Evolutionary conservation across 2,329 filamentous ascomycete species (phyloP).

Genomic region (Dactylellina drechsleri): DNA sequence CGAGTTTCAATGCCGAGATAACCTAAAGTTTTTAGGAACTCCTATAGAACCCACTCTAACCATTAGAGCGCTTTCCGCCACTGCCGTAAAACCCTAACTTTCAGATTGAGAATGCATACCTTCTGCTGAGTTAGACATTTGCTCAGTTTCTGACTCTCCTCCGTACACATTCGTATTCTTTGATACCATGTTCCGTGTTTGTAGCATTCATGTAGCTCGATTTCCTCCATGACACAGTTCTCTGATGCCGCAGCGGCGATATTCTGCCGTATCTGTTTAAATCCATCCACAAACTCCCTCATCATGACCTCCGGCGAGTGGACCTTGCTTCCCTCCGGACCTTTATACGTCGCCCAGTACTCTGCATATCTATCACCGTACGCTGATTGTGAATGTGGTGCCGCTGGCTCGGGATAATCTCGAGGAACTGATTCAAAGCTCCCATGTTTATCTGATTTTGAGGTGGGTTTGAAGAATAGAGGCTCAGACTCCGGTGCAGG

Average conservation of each 20-base stretch:
- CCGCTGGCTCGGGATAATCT: conserved; percentile 43
- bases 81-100: neutral
- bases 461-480: conserved; percentile 58
- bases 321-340: conserved; percentile 65
- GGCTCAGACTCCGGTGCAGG: conserved; percentile 63
- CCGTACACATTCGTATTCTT: conserved; percentile 80
- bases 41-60: conserved; percentile 63
- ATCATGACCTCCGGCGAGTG: conserved; percentile 82
- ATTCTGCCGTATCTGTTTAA: conserved; percentile 80
- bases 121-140: conserved; percentile 89
- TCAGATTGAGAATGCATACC: conserved; percentile 64
- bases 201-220: conserved; percentile 85
- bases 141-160: conserved; percentile 80
- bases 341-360: conserved; percentile 90
- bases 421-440: conserved; percentile 18
- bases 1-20: conserved; percentile 78
- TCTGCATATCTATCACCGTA: conserved; percentile 80
- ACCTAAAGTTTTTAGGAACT: conserved; percentile 88
- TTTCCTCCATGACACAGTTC: conserved; percentile 89
- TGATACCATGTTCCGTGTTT: conserved; percentile 74
- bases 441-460: conserved; percentile 52
- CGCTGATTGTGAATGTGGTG: conserved; percentile 56
- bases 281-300: conserved; percentile 80
- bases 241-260: conserved; percentile 86
- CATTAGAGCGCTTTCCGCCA: neutral